Base-by-base conservation (phyloP, 2,329 filamentous ascomycete genomes). In the Ambrosiella cleistominuta region DNA sequence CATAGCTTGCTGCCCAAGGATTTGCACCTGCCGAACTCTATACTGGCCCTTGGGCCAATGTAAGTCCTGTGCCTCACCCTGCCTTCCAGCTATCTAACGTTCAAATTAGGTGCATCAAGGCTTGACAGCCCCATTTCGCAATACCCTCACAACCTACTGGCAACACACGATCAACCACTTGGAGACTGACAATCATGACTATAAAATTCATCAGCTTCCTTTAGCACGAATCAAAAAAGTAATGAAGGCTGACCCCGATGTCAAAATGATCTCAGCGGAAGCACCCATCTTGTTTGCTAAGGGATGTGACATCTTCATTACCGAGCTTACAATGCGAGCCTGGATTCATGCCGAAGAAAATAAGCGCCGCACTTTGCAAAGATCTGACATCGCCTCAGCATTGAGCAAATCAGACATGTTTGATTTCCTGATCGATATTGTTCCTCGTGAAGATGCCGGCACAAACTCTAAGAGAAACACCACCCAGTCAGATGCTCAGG, bases 271-370 rank as follows among this genome's bases (percentile, higher is more conserved):
- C 62, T 97, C 90, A 3, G 93, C 93, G 7, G 93, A 98, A 72
- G 93, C 93, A 1, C 93, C 93, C 1, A 98, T 98, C 64, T 76
- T 98, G 12, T 98, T 98, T 66, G 93, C 93, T 56, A 98, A 98
- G 71, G 93, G 91, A 42, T 97, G 93, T 71, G 93, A 98, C 68
- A 96, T 97, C 67, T 98, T 98, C 73, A 98, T 98, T 67, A 96
- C 90, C 0, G 93, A 98, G 71, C 77, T 98, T 61, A 98, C 93
- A 7, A 98, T 98, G 93, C 88, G 93, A 63, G 93, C 93, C 52
- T 98, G 93, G 93, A 98, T 98, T 63, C 93, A 98, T 66, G 93
- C 93, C 13, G 93, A 98, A 68, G 93, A 98, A 72, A 98, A 98
- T 74, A 98, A 98, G 76, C 82, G 93, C 37, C 83, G 93, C 49